Evolutionary conservation across 306 rosid species (phyloP), one percentile per base, ranked within the genome.

Genomic region (Glycine soja): DNA sequence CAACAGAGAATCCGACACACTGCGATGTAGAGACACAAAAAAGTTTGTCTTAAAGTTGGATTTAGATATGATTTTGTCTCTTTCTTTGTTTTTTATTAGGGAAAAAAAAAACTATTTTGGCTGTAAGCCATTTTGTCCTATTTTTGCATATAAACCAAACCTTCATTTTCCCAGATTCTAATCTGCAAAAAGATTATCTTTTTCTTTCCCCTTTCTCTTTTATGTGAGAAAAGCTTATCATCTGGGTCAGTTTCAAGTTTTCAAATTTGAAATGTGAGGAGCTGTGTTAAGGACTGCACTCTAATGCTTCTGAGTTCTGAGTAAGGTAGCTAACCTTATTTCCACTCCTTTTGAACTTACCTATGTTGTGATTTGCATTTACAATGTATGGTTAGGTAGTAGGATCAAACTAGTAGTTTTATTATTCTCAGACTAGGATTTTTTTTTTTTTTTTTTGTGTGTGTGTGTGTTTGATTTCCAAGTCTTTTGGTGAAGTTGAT

Each of bases 301-400:
- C 54, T 30, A 64, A 59, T 82, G 70, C 64, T 63, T 32, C 42
- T 51, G 50, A 64, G 83, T 63, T 32, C 42, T 51, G 50, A 64
- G 83, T 72, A 62, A 32, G 59, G 11, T 70, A 42, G 13, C 32
- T 54, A 42, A 5, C 45, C 66, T 43, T 18, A 3, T 36, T 50
- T 70, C 14, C 48, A 32, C 47, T 58, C 8, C 61, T 18, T 61
- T 16, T 69, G 50, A 73, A 47, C 34, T 79, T 42, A 4, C 65
- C 19, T 58, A 18, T 45, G 58, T 64, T 64, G 10, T 34, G 15
- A 76, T 76, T 66, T 80, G 82, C 84, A 77, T 88, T 75, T 45
- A 61, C 16, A 42, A 53, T 24, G 30, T 51, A 67, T 74, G 18
- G 48, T 15, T 24, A 38, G 65, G 7, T 5, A 24, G 7, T 5